Conservation (phyloP, 2,329 filamentous ascomycete species). For the Pyricularia grisea region DNA sequence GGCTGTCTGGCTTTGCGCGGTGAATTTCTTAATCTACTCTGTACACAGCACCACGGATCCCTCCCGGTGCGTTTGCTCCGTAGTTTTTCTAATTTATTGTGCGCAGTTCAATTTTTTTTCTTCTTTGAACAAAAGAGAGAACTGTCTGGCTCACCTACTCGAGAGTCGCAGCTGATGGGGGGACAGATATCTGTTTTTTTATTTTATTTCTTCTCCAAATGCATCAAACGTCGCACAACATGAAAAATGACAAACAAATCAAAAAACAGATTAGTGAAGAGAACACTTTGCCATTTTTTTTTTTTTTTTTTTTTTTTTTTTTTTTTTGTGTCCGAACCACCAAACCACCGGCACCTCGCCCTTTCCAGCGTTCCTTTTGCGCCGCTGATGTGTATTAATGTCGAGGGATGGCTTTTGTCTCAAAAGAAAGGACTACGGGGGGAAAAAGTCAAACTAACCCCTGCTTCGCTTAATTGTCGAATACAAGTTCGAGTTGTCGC, state of each 20-base stretch:
- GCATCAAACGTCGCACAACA: background rate
- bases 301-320: too few relatives aligned
- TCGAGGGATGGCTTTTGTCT: background rate
- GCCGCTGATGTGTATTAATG: background rate
- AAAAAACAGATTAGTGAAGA: background rate
- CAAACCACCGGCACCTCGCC: too few relatives aligned
- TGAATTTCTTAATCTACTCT: too few relatives aligned
- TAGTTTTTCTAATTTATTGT: background rate
- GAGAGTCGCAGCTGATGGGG: background rate
- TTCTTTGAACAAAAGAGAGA: background rate
- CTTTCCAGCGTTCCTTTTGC: background rate
- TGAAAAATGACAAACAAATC: background rate
- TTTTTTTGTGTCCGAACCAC: too few relatives aligned
- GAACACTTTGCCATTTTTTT: too few relatives aligned
- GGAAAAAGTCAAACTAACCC: background rate
- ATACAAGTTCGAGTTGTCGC: background rate
- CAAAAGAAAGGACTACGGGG: background rate
- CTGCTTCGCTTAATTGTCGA: background rate
- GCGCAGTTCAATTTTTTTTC: background rate
- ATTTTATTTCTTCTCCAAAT: background rate
- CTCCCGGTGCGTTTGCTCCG: background rate
- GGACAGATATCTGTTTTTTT: background rate
- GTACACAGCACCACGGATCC: background rate
- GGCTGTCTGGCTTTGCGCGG: background rate
- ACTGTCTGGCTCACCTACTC: background rate